Evolutionary conservation across 257 asterid species (phyloP).

Genomic region (Nicotiana obtusifolia): DNA sequence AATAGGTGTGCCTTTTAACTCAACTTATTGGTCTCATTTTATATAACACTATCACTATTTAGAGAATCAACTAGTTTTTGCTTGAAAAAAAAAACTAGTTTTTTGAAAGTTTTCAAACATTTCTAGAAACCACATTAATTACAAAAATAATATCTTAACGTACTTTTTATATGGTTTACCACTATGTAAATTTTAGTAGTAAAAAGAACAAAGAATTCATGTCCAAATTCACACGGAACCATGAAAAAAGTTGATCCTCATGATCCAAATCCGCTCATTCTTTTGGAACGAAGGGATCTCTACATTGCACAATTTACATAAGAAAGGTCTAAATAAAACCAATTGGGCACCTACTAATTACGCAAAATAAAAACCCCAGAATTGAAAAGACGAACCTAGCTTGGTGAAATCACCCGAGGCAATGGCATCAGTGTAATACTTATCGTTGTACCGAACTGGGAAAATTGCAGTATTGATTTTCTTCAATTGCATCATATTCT

Average conservation of each 20-base stretch:
- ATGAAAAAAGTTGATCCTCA: neutral
- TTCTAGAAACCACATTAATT: neutral
- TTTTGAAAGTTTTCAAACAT: neutral
- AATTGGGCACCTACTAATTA: neutral
- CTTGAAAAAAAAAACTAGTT: neutral
- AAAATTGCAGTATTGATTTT: conserved; percentile 88
- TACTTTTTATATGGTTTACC: neutral
- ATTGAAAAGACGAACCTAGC: conserved; percentile 47
- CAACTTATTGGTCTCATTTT: neutral
- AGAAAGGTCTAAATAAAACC: neutral
- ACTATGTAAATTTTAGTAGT: neutral
- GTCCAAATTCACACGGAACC: neutral
- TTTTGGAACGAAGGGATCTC: neutral
- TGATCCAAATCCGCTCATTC: neutral
- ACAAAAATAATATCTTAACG: neutral
- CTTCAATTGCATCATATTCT: conserved; percentile 88
- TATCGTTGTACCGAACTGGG: conserved; percentile 85
- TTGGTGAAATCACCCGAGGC: conserved; percentile 89
- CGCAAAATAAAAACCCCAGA: neutral
- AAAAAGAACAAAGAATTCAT: neutral
- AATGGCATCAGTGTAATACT: conserved; percentile 85
- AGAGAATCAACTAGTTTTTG: neutral
- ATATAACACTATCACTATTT: neutral
- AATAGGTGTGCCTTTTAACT: neutral
- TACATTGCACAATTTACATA: neutral